Evolutionary conservation across 768 basidiomycete species (phyloP).

Genomic region (Leccinellum rugosiceps): DNA sequence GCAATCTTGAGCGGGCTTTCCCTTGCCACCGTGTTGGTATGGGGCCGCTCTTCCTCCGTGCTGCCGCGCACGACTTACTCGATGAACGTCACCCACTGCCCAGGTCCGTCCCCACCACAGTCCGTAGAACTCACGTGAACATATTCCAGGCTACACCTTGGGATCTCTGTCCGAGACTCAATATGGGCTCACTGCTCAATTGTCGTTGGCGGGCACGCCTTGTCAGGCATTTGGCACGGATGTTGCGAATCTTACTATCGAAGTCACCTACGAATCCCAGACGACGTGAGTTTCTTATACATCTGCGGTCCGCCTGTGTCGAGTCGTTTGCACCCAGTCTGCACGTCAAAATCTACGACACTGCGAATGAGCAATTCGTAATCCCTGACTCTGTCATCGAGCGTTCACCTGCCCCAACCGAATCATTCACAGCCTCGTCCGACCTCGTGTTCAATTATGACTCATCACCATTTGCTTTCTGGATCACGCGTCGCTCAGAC

Average conservation of each 20-base stretch:
- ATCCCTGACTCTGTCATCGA: constrained; percentile 54
- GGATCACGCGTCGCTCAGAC: constrained; percentile 68
- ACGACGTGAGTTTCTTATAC: constrained; percentile 37
- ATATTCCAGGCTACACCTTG: constrained; percentile 51
- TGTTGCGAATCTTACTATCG: constrained; percentile 52
- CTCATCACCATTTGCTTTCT: constrained; percentile 67
- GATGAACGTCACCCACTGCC: constrained; percentile 32
- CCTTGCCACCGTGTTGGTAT: constrained; percentile 1
- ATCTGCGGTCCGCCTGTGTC: neutral
- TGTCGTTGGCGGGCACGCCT: constrained; percentile 50
- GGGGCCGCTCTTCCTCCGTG: constrained; percentile 8
- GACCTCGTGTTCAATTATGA: constrained; percentile 73
- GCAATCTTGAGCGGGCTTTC: constrained; percentile 9
- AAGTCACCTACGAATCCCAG: constrained; percentile 62
- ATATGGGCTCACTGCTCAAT: constrained; percentile 51
- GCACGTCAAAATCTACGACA: constrained; percentile 67
- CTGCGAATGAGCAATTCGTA: constrained; percentile 58
- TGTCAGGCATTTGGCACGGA: constrained; percentile 70
- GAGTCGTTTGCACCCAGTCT: constrained; percentile 38
- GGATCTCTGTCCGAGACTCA: constrained; percentile 40
- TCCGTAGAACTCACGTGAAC: neutral
- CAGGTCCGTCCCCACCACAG: constrained; percentile 20
- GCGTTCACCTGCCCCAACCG: constrained; percentile 37
- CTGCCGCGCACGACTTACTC: constrained; percentile 17
- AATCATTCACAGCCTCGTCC: constrained; percentile 38